Base-by-base conservation (phyloP, 305 asterid genomes). In the Striga hermonthica region DNA sequence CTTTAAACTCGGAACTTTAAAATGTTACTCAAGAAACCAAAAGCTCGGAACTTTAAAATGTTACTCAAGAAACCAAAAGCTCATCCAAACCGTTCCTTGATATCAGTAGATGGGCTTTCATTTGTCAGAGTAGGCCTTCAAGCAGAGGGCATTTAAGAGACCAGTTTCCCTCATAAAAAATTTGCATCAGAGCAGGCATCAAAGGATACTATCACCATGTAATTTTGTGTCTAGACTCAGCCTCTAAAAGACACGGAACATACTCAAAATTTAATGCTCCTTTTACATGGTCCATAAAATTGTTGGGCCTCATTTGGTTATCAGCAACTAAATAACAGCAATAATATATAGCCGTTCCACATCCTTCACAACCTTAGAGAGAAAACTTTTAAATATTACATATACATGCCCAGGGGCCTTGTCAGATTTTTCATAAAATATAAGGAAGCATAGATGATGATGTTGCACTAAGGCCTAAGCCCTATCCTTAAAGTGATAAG, bases 361-460 rank as follows among this genome's bases (percentile, higher is more conserved):
- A 64, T 61, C 54, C 64, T 68, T 13, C 54, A 57, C 40, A 57
- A 59, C 38, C 62, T 57, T 22, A 57, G 13, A 63, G 1, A 11
- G 31, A 16, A 40, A 58, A 37, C 22, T 41, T 54, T 10, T 34
- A 36, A 55, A 56, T 8, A 52, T 49, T 49, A 53, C 37, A 39
- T 3, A 61, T 37, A 65, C 50, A 65, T 43, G 53, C 11, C 1
- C 31, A 12, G 35, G 49, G 12, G 52, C 64, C 31, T 39, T 35
- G 54, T 13, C 60, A 37, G 69, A 70, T 9, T 37, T 78, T 66
- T 47, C 59, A 31, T 12, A 28, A 57, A 50, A 68, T 64, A 65
- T 39, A 55, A 53, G 70, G 53, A 44, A 63, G 14, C 8, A 57
- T 35, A 44, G 60, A 50, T 69, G 34, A 39, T 50, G 49, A 59